A percentile compares a stretch with the other conserved stretches of the same genome.
Conservation (phyloP, 2,329 filamentous ascomycete genomes). For the Trichoderma sp. region DNA sequence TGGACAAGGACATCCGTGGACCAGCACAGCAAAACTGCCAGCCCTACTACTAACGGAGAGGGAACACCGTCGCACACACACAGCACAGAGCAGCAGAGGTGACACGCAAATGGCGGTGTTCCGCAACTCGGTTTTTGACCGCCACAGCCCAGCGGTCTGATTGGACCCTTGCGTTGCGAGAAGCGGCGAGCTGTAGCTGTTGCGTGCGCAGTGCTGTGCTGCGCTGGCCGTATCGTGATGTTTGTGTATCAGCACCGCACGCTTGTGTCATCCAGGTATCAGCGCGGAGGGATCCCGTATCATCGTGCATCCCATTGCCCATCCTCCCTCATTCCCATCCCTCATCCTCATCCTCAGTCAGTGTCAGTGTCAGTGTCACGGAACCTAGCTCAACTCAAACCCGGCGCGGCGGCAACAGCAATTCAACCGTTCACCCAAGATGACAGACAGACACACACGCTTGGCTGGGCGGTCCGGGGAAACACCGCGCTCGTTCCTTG, state of each 20-base stretch:
- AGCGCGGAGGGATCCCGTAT: background rate
- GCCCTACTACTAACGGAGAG: background rate
- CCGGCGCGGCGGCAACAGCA: too few relatives aligned
- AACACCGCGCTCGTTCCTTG: background rate
- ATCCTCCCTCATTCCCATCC: background rate
- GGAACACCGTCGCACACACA: background rate
- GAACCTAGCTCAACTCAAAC: background rate
- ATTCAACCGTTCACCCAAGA: background rate
- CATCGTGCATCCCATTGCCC: background rate
- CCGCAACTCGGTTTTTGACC: conserved; percentile 13
- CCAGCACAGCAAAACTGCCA: background rate
- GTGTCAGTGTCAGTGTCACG: background rate
- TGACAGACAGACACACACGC: background rate
- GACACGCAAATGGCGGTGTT: conserved; percentile 22
- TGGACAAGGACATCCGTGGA: background rate
- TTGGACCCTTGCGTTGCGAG: conserved; percentile 5
- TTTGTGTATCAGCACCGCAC: background rate
- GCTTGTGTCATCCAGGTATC: background rate
- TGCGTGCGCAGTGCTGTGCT: background rate
- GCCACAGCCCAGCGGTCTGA: conserved; percentile 16
- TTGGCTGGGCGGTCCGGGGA: background rate
- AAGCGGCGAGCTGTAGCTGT: background rate
- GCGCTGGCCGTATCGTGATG: background rate
- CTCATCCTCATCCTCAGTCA: background rate
- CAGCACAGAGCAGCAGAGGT: background rate